Conservation (phyloP, 2,329 filamentous ascomycete genomes). For the Exophiala mesophila region DNA sequence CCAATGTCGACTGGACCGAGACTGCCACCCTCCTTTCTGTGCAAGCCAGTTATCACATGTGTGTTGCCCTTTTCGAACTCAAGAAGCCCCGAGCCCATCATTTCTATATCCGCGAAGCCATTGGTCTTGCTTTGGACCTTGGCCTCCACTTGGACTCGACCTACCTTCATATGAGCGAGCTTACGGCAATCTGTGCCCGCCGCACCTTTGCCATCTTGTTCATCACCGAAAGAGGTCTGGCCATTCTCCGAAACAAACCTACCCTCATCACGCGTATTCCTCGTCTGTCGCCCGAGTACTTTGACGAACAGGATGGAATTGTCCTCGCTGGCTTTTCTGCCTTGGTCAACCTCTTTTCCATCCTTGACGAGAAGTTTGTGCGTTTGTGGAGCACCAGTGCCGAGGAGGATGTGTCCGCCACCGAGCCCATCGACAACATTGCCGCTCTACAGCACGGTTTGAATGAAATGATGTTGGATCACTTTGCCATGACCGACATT, state of each 20-base stretch:
- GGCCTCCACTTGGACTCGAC: conserved; percentile 21
- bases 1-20: conserved; percentile 24
- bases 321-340: conserved; percentile 25
- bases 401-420: conserved; percentile 12
- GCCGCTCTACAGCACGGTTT: conserved; percentile 24
- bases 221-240: conserved; percentile 26
- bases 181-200: conserved; percentile 23
- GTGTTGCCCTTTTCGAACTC: conserved; percentile 26
- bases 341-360: conserved; percentile 24
- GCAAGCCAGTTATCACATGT: conserved; percentile 25
- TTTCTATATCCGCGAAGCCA: conserved; percentile 27
- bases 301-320: conserved; percentile 25
- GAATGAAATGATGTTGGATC: conserved; percentile 23
- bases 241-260: conserved; percentile 26
- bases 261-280: conserved; percentile 24
- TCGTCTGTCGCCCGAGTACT: conserved; percentile 22
- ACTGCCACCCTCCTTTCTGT: conserved; percentile 22
- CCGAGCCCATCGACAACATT: conserved; percentile 21
- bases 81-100: conserved; percentile 26
- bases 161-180: conserved; percentile 19
- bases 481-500: conserved; percentile 50
- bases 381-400: conserved; percentile 21
- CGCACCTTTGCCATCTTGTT: conserved; percentile 26
- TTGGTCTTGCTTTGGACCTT: conserved; percentile 25
- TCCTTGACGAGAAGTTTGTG: conserved; percentile 27